These are phyloP conservation scores for Fistulifera solaris DNA, from an alignment of 108 stramenopile genomes.

Conservation along the genomic window DNA sequence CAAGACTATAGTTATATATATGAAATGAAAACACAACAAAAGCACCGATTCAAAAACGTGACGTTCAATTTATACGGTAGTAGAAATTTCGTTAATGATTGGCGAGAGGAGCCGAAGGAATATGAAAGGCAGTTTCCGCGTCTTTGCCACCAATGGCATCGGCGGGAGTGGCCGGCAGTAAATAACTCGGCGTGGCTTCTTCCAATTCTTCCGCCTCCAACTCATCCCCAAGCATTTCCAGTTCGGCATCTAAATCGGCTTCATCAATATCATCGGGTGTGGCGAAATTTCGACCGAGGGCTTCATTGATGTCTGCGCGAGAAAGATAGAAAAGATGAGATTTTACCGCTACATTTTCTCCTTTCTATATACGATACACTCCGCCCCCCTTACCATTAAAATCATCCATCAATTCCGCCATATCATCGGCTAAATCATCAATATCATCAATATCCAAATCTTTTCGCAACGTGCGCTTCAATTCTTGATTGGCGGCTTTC, in stretches of 20 bases:
- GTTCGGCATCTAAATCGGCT: constrained; percentile 94
- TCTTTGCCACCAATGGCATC: constrained; percentile 28
- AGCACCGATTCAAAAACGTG: not conserved
- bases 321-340: too few relatives aligned
- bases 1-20: not conserved
- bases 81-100: constrained; percentile 4
- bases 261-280: constrained; percentile 94
- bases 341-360: too few relatives aligned
- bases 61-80: too few relatives aligned
- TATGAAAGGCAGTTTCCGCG: constrained; percentile 42
- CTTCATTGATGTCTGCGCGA: constrained; percentile 87
- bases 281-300: constrained; percentile 86
- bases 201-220: constrained; percentile 65
- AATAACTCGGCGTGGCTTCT: constrained; percentile 49
- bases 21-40: not conserved
- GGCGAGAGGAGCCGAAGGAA: constrained; percentile 38
- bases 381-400: constrained; percentile 6
- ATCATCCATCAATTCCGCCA: constrained; percentile 88
- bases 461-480: constrained; percentile 80
- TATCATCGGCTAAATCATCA: constrained; percentile 91
- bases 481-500: constrained; percentile 85
- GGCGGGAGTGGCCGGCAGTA: constrained; percentile 39
- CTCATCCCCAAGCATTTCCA: constrained; percentile 93
- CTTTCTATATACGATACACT: too few relatives aligned
- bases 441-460: constrained; percentile 91